Evolutionary conservation across 805 yeast species (phyloP).

Genomic region (Metschnikowia lunata): DNA sequence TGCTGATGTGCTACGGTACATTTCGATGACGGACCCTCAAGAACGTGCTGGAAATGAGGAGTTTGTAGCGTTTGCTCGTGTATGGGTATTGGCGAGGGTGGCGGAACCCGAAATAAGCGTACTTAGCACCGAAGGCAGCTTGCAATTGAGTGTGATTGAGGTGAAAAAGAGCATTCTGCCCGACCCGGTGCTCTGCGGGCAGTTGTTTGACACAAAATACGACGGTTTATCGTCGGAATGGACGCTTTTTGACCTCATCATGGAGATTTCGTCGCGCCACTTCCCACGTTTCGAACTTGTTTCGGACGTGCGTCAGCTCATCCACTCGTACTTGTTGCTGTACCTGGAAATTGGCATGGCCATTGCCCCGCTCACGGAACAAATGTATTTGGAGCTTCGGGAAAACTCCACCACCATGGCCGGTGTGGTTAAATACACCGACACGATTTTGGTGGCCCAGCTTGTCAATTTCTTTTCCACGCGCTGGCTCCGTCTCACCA

Average conservation of each 20-base stretch:
- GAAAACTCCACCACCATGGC: constrained; percentile 5
- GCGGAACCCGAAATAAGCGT: constrained; percentile 13
- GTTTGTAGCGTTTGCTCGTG: constrained; percentile 15
- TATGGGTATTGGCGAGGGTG: constrained; percentile 12
- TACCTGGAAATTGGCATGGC: constrained; percentile 10
- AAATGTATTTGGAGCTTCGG: constrained; percentile 8
- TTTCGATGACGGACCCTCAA: constrained; percentile 5
- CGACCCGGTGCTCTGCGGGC: constrained; percentile 4
- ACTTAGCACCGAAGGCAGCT: constrained; percentile 6
- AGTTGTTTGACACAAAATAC: constrained; percentile 3
- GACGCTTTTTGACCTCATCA: constrained; percentile 5
- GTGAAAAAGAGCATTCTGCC: constrained; percentile 12
- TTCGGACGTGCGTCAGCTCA: constrained; percentile 8
- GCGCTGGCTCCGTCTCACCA: constrained; percentile 14
- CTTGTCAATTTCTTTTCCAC: constrained; percentile 10
- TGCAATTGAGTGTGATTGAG: constrained; percentile 6
- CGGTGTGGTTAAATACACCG: constrained; percentile 6
- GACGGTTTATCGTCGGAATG: constrained; percentile 1
- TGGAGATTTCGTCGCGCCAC: constrained; percentile 4
- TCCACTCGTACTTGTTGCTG: constrained; percentile 11
- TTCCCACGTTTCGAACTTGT: constrained; percentile 12
- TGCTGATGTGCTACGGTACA: constrained; percentile 5
- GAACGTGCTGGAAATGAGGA: constrained; percentile 4
- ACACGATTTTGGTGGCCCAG: constrained; percentile 7
- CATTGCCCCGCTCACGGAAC: constrained; percentile 6